phyloP scores from a whole-genome alignment of 306 rosid genomes.

The Cucumis hystrix region DNA sequence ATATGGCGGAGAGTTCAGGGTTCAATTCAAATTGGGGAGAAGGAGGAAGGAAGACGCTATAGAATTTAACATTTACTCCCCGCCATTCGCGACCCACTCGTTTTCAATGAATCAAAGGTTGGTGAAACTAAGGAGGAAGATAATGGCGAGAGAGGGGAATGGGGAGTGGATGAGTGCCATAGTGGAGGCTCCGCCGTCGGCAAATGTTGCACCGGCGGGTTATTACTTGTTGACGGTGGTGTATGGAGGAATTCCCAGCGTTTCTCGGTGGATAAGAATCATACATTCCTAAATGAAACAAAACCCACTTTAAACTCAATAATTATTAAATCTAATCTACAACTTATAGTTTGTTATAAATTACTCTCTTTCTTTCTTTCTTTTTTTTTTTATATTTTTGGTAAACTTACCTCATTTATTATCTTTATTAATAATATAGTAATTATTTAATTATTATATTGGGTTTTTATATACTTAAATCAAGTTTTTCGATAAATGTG shows the following conservation, averaged over 20 bases:
- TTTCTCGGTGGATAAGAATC: slow-evolving; percentile 55
- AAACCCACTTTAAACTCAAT: too few relatives aligned
- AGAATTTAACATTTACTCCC: slow-evolving; percentile 43
- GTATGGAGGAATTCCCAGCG: slow-evolving; percentile 54
- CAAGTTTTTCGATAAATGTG: too few relatives aligned
- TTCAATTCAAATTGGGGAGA: slow-evolving; percentile 22
- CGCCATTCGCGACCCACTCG: slow-evolving; percentile 66
- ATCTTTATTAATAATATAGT: too few relatives aligned
- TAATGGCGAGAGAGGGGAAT: neutral
- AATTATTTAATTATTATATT: too few relatives aligned
- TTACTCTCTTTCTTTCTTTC: too few relatives aligned
- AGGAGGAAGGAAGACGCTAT: slow-evolving; percentile 16
- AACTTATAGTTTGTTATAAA: too few relatives aligned
- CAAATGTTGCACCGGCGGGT: slow-evolving; percentile 54
- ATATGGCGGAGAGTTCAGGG: slow-evolving; percentile 40
- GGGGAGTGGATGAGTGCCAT: slow-evolving; percentile 29
- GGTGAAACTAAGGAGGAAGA: slow-evolving; percentile 41
- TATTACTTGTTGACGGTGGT: slow-evolving; percentile 55
- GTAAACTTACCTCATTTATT: too few relatives aligned
- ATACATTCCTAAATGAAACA: neutral
- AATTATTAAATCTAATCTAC: too few relatives aligned
- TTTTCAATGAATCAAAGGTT: slow-evolving; percentile 68
- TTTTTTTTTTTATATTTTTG: too few relatives aligned
- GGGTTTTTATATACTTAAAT: too few relatives aligned
- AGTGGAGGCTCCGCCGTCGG: slow-evolving; percentile 54